Base-by-base conservation (phyloP, 2,329 filamentous ascomycete genomes). In the Alternaria brassicae region DNA sequence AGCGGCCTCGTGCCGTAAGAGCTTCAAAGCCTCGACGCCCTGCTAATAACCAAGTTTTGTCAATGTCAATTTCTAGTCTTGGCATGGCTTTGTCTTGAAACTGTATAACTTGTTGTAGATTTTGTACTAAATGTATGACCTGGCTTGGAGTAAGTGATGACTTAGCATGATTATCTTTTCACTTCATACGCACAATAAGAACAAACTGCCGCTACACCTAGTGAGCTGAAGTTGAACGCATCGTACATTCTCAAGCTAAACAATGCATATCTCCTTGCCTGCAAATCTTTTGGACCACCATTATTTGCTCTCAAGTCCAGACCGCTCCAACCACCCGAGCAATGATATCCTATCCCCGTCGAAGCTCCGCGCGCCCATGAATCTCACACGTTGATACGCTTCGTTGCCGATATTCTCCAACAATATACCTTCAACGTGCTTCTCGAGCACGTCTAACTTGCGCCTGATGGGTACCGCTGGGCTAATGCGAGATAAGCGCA, bases 361-460 rank as follows among this genome's bases (percentile, higher is more conserved):
- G 1, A n/a, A 0, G 15, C n/a, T 1, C 15, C 8, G n/a, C n/a
- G 9, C 1, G 34, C 34, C n/a, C 3, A 36, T 36, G 6, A 9
- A n/a, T 6, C 34, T 15, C 1, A 36, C 15, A 15, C 34, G 34
- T 36, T 9, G 34, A 17, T 17, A 36, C 34, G 17, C 15, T 7
- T 36, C n/a, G n/a, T n/a, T n/a, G n/a, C n/a, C n/a, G n/a, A n/a
- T n/a, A n/a, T n/a, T n/a, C n/a, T n/a, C n/a, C n/a, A n/a, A n/a
- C n/a, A n/a, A n/a, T n/a, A n/a, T n/a, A n/a, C n/a, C n/a, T n/a
- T n/a, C n/a, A n/a, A n/a, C n/a, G n/a, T 17, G 13, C 30, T 6
- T 15, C 0, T 3, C 15, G n/a, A 32, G 28, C 6, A 32, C n/a
- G n/a, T n/a, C n/a, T n/a, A n/a, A n/a, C n/a, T n/a, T n/a, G n/a